A percentile compares a stretch with the other conserved stretches of the same genome.
These are phyloP conservation scores for Sphaerulina populicola DNA, from an alignment of 2,329 filamentous ascomycete genomes.

Conservation along the genomic window DNA sequence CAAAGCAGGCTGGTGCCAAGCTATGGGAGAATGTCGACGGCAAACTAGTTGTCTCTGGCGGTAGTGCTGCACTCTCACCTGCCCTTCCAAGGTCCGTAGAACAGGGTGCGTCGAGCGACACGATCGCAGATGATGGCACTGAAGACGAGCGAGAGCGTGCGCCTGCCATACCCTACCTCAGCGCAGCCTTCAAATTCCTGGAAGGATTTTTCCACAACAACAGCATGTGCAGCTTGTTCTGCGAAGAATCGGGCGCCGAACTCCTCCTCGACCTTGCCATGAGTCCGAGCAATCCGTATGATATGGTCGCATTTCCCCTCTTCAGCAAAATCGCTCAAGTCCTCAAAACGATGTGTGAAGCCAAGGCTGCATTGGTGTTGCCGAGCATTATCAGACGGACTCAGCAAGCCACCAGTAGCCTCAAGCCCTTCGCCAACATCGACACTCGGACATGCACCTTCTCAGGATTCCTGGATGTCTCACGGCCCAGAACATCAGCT, in stretches of 20 bases:
- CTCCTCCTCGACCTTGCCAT: constrained; percentile 75
- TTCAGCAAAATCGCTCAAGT: constrained; percentile 65
- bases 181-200: constrained; percentile 69
- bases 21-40: constrained; percentile 48
- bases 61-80: constrained; percentile 15
- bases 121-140: constrained; percentile 26
- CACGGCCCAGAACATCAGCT: constrained; percentile 27
- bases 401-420: constrained; percentile 57
- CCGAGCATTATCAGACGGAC: constrained; percentile 71
- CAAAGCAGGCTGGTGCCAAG: constrained; percentile 67
- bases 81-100: constrained; percentile 2
- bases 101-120: background rate
- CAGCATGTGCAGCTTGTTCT: constrained; percentile 62
- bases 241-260: constrained; percentile 72
- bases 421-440: constrained; percentile 55
- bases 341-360: constrained; percentile 69
- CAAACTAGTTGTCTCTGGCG: constrained; percentile 42
- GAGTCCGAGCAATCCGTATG: constrained; percentile 68
- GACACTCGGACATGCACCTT: constrained; percentile 18
- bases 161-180: constrained; percentile 51
- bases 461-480: constrained; percentile 16
- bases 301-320: constrained; percentile 59
- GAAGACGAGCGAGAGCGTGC: constrained; percentile 33
- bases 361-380: constrained; percentile 69
- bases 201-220: constrained; percentile 67